Evolutionary conservation across 305 asterid genomes (phyloP).

Genomic region (Solanum aculeatissimum): DNA sequence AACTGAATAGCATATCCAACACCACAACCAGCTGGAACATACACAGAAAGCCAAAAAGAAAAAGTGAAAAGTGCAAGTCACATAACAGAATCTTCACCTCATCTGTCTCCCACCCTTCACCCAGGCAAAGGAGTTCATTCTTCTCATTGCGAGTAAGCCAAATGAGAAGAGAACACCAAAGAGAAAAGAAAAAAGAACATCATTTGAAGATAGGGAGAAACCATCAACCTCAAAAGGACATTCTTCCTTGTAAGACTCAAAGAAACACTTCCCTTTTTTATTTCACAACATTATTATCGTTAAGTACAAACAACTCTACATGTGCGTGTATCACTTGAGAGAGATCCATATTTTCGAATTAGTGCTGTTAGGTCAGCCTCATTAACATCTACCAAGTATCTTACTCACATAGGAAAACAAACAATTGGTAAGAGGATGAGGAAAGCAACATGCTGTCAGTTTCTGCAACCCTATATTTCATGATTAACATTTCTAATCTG

Average conservation of each 20-base stretch:
- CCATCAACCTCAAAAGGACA: background rate
- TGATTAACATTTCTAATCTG: background rate
- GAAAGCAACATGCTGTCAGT: background rate
- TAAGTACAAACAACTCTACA: background rate
- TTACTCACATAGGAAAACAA: background rate
- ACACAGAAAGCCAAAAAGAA: background rate
- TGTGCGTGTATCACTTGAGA: background rate
- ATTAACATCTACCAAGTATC: background rate
- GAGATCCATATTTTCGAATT: background rate
- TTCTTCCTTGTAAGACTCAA: background rate
- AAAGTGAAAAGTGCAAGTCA: background rate
- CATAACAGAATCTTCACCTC: background rate
- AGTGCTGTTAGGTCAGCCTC: background rate
- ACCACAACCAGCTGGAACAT: background rate
- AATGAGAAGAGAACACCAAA: background rate
- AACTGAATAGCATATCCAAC: background rate
- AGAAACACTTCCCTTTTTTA: background rate
- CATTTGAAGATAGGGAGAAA: background rate
- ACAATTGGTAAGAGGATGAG: background rate
- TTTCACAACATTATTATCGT: background rate
- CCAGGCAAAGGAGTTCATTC: background rate
- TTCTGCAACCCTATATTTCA: background rate
- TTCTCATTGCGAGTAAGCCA: background rate
- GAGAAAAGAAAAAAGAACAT: background rate
- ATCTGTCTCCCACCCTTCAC: background rate